These are phyloP conservation scores for Crithidia bombi DNA, from an alignment of 208 protist species.

Conservation along the genomic window DNA sequence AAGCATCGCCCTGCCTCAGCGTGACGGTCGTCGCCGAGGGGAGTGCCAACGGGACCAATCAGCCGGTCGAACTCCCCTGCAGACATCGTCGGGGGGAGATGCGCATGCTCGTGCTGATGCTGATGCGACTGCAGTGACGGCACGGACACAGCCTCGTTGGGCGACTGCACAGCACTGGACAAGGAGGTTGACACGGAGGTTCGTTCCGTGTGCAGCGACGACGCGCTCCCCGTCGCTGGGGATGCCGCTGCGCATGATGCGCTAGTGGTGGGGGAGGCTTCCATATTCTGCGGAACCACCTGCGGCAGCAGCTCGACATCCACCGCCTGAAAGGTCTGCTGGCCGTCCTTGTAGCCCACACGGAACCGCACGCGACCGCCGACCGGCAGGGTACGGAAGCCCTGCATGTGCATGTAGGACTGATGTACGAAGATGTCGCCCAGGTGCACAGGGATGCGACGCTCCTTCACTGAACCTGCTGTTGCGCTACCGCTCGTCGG, in stretches of 20 bases:
- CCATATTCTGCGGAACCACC: constrained; percentile 7
- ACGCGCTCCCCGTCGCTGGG: background rate
- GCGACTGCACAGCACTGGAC: no score
- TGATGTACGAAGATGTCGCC: constrained; percentile 80
- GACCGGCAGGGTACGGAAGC: constrained; percentile 56
- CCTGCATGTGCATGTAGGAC: constrained; percentile 63
- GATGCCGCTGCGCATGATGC: background rate
- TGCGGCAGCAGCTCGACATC: constrained; percentile 49
- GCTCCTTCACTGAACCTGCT: constrained; percentile 14
- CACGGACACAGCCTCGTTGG: background rate
- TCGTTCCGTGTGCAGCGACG: background rate
- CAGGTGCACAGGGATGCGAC: constrained; percentile 35
- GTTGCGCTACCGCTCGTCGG: background rate
- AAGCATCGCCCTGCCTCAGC: background rate
- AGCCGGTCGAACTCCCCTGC: background rate
- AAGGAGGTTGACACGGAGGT: background rate
- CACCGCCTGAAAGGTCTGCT: constrained; percentile 52
- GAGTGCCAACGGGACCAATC: background rate
- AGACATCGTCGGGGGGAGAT: background rate
- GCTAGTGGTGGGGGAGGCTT: background rate
- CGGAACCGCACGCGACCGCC: constrained; percentile 61
- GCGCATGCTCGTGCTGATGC: background rate
- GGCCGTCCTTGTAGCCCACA: constrained; percentile 52
- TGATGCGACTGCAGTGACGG: background rate
- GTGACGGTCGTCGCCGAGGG: background rate